These are phyloP conservation scores for Tricholoma saponaceum DNA, from an alignment of 768 basidiomycete species.

Conservation along the genomic window DNA sequence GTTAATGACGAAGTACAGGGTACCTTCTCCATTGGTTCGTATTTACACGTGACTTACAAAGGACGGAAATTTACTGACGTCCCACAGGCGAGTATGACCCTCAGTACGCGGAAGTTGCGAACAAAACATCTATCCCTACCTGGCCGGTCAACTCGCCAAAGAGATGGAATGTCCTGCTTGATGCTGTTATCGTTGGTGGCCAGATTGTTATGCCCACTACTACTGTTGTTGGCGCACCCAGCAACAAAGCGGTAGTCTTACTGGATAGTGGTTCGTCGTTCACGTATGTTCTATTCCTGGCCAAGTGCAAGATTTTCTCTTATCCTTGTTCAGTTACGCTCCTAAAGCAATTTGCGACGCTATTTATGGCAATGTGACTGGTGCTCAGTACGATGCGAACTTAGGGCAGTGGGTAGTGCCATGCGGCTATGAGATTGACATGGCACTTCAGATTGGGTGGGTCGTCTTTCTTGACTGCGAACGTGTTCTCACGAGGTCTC, in stretches of 20 bases:
- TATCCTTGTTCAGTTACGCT: constrained; percentile 52
- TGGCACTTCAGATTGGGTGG: constrained; percentile 77
- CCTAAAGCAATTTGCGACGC: constrained; percentile 59
- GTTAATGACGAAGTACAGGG: constrained; percentile 55
- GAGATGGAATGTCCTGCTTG: constrained; percentile 77
- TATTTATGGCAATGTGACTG: constrained; percentile 65
- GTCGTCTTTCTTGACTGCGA: constrained; percentile 16
- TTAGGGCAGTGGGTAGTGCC: constrained; percentile 70
- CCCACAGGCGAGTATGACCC: constrained; percentile 62
- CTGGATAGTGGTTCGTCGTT: constrained; percentile 83
- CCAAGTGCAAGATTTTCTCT: neutral
- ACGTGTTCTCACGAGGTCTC: constrained; percentile 3
- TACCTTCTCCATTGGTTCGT: constrained; percentile 65
- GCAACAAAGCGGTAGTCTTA: constrained; percentile 67
- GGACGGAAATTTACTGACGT: constrained; percentile 1
- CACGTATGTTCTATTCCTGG: constrained; percentile 43
- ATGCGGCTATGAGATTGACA: constrained; percentile 68
- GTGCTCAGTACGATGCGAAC: constrained; percentile 50
- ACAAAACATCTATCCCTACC: constrained; percentile 59
- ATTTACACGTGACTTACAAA: neutral
- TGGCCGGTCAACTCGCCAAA: constrained; percentile 62
- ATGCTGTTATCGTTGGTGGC: constrained; percentile 61
- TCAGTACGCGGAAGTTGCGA: constrained; percentile 54
- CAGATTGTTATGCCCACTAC: constrained; percentile 50
- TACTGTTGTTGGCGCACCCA: constrained; percentile 52